phyloP scores from a whole-genome alignment of 1,139 yeast genomes.

The Geotrichum klebahnii region DNA sequence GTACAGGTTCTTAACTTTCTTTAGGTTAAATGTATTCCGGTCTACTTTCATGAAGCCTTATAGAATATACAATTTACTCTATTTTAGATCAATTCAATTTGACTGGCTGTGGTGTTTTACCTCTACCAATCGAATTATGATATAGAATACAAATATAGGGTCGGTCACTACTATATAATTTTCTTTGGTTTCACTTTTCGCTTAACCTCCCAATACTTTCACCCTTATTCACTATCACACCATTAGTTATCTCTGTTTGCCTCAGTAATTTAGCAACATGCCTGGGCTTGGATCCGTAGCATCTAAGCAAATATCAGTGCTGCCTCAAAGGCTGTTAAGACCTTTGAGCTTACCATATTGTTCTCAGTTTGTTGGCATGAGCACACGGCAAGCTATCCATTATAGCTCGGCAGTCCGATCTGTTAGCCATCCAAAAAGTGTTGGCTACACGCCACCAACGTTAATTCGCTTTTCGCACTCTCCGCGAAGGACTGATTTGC shows the following conservation, averaged over 20 bases:
- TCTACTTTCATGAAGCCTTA: no score
- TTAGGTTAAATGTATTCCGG: no score
- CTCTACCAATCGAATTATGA: no score
- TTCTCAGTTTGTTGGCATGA: not conserved
- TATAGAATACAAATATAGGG: no score
- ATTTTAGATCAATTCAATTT: no score
- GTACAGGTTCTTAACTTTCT: no score
- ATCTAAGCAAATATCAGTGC: slow-evolving; percentile 2
- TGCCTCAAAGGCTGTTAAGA: slow-evolving; percentile 1
- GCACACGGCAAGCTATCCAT: not conserved
- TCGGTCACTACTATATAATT: no score
- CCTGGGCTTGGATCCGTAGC: slow-evolving; percentile 7
- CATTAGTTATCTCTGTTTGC: not conserved
- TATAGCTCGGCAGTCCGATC: not conserved
- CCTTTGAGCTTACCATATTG: not conserved
- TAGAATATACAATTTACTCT: no score
- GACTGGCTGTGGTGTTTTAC: no score
- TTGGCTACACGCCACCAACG: not conserved
- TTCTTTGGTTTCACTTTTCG: no score
- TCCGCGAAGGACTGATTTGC: slow-evolving; percentile 1
- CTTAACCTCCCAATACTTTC: not conserved
- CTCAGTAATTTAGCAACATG: not conserved
- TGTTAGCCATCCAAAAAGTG: not conserved
- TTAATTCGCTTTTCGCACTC: slow-evolving; percentile 8
- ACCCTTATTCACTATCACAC: slow-evolving; percentile 3